Conservation (phyloP, 1,284 basidiomycete genomes). For the Erythrobasidium hasegawianum region DNA sequence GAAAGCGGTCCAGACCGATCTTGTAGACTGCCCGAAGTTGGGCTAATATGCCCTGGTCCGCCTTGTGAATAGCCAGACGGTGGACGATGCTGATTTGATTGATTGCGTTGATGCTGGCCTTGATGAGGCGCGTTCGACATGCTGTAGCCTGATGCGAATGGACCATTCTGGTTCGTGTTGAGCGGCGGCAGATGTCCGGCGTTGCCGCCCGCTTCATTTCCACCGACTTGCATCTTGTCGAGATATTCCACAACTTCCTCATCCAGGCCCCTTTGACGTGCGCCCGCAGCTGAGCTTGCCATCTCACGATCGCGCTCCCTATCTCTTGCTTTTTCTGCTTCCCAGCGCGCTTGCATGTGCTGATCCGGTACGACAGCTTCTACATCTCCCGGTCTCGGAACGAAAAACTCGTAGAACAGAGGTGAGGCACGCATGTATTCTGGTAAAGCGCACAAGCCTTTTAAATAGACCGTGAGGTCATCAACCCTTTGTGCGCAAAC, state of each 20-base stretch:
- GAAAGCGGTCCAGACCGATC: slow-evolving; percentile 11
- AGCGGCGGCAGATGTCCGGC: slow-evolving; percentile 16
- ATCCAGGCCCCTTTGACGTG: slow-evolving; percentile 31
- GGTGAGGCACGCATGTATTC: slow-evolving; percentile 77
- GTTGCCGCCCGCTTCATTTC: slow-evolving; percentile 5
- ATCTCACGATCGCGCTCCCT: slow-evolving; percentile 12
- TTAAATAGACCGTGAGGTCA: slow-evolving; percentile 85
- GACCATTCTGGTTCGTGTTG: slow-evolving; percentile 6
- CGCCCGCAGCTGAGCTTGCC: slow-evolving; percentile 5
- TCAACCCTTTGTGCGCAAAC: slow-evolving; percentile 74
- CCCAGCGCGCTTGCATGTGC: slow-evolving; percentile 7
- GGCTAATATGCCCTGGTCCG: background rate
- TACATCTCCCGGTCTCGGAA: slow-evolving; percentile 81
- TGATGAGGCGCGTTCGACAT: slow-evolving; percentile 5
- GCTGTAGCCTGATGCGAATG: slow-evolving; percentile 15
- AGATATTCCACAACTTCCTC: slow-evolving; percentile 45
- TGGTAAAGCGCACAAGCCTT: slow-evolving; percentile 65
- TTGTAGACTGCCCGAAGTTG: slow-evolving; percentile 7
- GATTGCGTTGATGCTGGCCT: slow-evolving; percentile 9
- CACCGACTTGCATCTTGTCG: slow-evolving; percentile 40
- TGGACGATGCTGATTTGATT: background rate
- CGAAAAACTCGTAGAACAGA: slow-evolving; percentile 78
- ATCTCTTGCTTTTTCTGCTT: slow-evolving; percentile 10
- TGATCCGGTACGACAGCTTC: slow-evolving; percentile 47
- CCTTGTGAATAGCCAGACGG: background rate